A percentile compares a stretch with the other conserved stretches of the same genome.
Evolutionary conservation across 176 grass and related monocot species (phyloP).

Genomic region (Saccharum spontaneum): DNA sequence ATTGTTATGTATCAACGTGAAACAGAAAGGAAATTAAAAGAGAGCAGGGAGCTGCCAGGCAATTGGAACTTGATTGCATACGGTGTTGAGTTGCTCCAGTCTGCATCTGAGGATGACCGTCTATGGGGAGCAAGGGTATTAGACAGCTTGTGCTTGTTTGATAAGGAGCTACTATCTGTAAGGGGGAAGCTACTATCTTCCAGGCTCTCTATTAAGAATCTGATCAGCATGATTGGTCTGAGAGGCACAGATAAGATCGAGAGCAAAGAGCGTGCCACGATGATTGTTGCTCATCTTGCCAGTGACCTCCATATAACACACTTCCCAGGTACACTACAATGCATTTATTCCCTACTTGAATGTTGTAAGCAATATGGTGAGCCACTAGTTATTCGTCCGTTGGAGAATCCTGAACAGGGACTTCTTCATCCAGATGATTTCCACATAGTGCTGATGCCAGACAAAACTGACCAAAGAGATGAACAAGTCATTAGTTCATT

Average conservation of each 20-base stretch:
- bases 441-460: no score
- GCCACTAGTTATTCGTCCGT: no score
- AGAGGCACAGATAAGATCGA: not conserved
- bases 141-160: not conserved
- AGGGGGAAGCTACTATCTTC: not conserved
- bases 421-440: not conserved
- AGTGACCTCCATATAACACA: not conserved
- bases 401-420: not conserved
- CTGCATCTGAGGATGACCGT: not conserved
- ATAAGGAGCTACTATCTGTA: not conserved
- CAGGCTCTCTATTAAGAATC: not conserved
- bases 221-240: not conserved
- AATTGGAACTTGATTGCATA: slow-evolving; percentile 10
- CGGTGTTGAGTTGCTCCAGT: not conserved
- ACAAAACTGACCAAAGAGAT: no score
- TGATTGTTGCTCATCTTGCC: not conserved
- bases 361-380: not conserved
- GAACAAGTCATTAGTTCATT: no score
- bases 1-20: no score
- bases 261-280: not conserved
- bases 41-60: no score
- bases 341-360: not conserved
- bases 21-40: no score
- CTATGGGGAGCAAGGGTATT: not conserved
- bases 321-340: not conserved